Evolutionary conservation across 352 stramenopile genomes (phyloP), one percentile per base, ranked within the genome.

Genomic region (Pythium phragmiticola): DNA sequence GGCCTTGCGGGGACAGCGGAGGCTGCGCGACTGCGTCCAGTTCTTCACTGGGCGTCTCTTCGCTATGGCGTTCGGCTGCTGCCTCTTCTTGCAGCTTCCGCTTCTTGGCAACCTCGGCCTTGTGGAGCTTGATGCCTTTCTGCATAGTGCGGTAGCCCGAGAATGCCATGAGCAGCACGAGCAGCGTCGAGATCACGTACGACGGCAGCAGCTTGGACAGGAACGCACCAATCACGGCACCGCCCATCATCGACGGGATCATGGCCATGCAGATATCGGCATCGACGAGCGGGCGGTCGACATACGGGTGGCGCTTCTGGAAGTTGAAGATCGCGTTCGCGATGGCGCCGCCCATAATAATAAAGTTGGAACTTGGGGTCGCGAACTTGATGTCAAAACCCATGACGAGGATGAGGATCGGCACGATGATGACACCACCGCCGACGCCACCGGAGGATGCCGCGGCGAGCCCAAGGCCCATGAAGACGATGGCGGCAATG

Each of bases 261-360:
- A 87, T 89, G 33, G 72, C 75, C 19, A 87, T 58, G 7, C 68
- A 74, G 11, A 89, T 65, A 42, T 88, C 76, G 5, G 78, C 65
- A 45, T 89, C 76, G 21, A 89, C 77, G 19, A 89, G 63, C 23
- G 78, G 78, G 0, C 78, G 76, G 48, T 87, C 67, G 6, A 70
- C 75, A 13, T 57, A 72, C 47, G 80, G 76, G 50, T 89, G 78
- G 37, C 77, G 76, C 65, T 87, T 86, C 56, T 71, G 77, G 57
- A 86, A 39, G 57, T 89, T 87, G 65, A 86, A 85, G 45, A 73
- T 76, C 5, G 80, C 76, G 49, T 87, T 89, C 30, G 80, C 80
- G 41, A 86, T 69, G 17, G 77, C 77, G 26, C 77, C 80, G 54
- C 77, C 80, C 37, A 89, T 74, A 65, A 86, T 87, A 70, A 82